These are phyloP conservation scores for Psilocybe subaeruginosa DNA, from an alignment of 768 basidiomycete genomes.

Conservation along the genomic window DNA sequence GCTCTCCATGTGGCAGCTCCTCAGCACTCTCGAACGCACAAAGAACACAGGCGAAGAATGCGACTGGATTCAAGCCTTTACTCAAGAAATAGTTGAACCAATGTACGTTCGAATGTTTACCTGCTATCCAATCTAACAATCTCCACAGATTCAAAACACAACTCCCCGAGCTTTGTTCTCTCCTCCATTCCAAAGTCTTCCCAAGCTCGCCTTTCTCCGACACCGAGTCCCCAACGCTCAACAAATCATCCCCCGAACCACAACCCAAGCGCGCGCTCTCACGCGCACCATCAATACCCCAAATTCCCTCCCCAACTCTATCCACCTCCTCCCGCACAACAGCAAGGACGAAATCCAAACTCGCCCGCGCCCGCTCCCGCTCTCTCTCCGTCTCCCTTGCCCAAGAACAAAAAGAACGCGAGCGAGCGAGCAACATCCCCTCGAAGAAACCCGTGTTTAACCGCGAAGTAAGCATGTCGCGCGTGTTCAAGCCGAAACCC, in stretches of 20 bases:
- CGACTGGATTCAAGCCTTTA: conserved; percentile 81
- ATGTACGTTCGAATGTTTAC: conserved; percentile 46
- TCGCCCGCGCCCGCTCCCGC: conserved; percentile 51
- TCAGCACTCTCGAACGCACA: conserved; percentile 36
- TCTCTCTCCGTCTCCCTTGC: conserved; percentile 74
- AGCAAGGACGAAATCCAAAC: conserved; percentile 17
- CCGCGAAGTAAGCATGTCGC: conserved; percentile 79
- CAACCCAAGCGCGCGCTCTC: conserved; percentile 10
- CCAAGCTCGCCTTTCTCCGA: conserved; percentile 64
- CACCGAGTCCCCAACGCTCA: conserved; percentile 28
- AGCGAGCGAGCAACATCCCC: conserved; percentile 35
- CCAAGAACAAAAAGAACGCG: conserved; percentile 54
- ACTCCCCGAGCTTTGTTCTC: conserved; percentile 55
- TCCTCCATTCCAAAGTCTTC: conserved; percentile 71
- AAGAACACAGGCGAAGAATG: conserved; percentile 30
- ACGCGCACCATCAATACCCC: conserved; percentile 29
- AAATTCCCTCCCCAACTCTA: conserved; percentile 32
- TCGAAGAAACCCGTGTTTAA: conserved; percentile 58
- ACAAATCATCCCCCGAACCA: conserved; percentile 2
- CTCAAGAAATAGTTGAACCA: conserved; percentile 65
- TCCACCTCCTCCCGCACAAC: conserved; percentile 15
- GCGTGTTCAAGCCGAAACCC: conserved; percentile 58
- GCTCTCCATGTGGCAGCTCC: conserved; percentile 76
- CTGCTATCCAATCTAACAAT: not conserved
- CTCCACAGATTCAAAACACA: conserved; percentile 52